A percentile compares a stretch with the other conserved stretches of the same genome.
Evolutionary conservation across 805 yeast genomes (phyloP).

Genomic region (Clavispora fructus): DNA sequence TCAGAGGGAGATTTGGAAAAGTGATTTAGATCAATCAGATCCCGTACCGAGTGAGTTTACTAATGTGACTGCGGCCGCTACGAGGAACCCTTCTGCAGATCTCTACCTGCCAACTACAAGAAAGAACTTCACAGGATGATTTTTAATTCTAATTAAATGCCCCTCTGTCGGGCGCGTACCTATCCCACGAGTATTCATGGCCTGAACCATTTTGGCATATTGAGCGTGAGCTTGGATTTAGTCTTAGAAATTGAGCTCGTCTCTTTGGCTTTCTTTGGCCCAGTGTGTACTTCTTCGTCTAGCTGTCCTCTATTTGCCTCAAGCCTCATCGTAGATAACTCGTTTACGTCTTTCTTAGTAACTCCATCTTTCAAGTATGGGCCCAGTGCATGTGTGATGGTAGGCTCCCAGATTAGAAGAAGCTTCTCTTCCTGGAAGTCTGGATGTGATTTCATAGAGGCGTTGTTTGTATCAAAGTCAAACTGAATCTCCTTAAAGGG

Average conservation of each 20-base stretch:
- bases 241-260: not conserved
- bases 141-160: too few species aligned
- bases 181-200: not conserved
- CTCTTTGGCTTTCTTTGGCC: not conserved
- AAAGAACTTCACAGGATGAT: too few species aligned
- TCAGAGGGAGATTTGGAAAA: too few species aligned
- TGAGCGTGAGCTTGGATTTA: constrained; percentile 3
- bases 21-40: too few species aligned
- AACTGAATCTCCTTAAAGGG: constrained; percentile 29
- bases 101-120: too few species aligned
- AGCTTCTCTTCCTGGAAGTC: constrained; percentile 28
- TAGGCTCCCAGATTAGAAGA: constrained; percentile 33
- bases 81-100: too few species aligned
- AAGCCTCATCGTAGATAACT: constrained; percentile 33
- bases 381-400: constrained; percentile 12
- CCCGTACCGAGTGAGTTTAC: too few species aligned
- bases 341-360: constrained; percentile 19
- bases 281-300: constrained; percentile 20
- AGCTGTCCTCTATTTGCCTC: constrained; percentile 28
- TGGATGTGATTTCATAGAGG: constrained; percentile 21
- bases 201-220: constrained; percentile 16
- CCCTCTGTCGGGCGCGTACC: too few species aligned
- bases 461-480: constrained; percentile 25
- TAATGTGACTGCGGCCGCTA: too few species aligned
- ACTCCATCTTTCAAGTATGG: constrained; percentile 22